Base-by-base conservation (phyloP, 306 rosid genomes). In the Vigna nakashimae region DNA sequence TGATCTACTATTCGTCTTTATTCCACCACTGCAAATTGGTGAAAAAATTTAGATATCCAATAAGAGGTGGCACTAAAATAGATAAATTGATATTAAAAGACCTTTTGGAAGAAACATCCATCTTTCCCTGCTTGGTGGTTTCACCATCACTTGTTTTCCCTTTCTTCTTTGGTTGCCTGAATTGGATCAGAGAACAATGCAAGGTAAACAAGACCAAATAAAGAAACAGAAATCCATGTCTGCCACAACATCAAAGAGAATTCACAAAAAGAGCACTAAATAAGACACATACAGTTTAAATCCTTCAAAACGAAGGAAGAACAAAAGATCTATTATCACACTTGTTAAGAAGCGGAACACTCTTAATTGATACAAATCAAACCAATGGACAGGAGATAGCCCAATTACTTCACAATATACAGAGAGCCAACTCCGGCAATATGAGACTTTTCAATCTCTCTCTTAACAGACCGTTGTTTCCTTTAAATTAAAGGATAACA, bases 151-250 rank as follows among this genome's bases (percentile, higher is more conserved):
- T 87, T 48, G 20, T 52, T 87, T 89, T 95, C 53, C 63, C 84
- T 80, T 89, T 92, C 92, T 89, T 94, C 83, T 83, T 92, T 64
- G 65, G 68, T 38, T 85, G 85, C 82, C 98, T 95, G 88, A 32
- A 69, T 57, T 79, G 30, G 67, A 71, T 11, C 50, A 76, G 56
- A 78, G 75, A 73, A 59, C 58, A 48, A 63, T 63, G 59, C 22
- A 45, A 50, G 7, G 51, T 22, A 48, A 73, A 77, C 57, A 78
- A 72, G 75, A 36, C 6, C 75, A 57, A 45, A 18, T 60, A 13
- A 63, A 26, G 18, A 66, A 46, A 69, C 59, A 36, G 30, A 59
- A 67, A 51, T 24, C 51, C 63, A 72, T 53, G 73, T 7, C 8
- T 1, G 43, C 43, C 67, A 64, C 76, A 71, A 15, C 66, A 59